phyloP scores from a whole-genome alignment of 768 basidiomycete genomes.

The Fomitopsis serialis region DNA sequence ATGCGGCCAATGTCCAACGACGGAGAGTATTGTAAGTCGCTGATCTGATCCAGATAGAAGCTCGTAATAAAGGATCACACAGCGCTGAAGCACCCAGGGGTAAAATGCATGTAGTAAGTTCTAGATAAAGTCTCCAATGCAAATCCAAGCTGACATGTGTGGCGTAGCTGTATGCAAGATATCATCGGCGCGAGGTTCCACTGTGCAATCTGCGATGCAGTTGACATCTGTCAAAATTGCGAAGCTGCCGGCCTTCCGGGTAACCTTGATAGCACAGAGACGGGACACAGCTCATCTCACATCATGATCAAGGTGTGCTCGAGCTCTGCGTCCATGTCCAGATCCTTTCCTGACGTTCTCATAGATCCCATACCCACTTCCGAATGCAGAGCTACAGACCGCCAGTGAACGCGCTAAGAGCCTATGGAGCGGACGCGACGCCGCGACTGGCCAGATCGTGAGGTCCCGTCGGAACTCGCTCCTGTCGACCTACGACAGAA shows the following conservation, averaged over 20 bases:
- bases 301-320: constrained; percentile 84
- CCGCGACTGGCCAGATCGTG: constrained; percentile 35
- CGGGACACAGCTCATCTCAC: constrained; percentile 79
- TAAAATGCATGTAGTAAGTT: constrained; percentile 83
- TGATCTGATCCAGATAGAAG: constrained; percentile 1
- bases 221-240: constrained; percentile 85
- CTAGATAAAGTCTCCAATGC: background rate
- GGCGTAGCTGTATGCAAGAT: constrained; percentile 71
- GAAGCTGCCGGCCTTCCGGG: constrained; percentile 84
- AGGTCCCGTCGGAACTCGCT: constrained; percentile 53
- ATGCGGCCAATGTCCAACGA: constrained; percentile 8
- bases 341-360: background rate
- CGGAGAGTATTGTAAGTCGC: constrained; percentile 50
- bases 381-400: constrained; percentile 64
- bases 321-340: background rate
- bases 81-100: constrained; percentile 77
- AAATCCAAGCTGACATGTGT: background rate
- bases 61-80: background rate
- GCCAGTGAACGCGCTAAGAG: constrained; percentile 71
- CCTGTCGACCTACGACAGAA: constrained; percentile 59
- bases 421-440: constrained; percentile 75
- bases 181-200: constrained; percentile 92
- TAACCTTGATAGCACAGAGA: constrained; percentile 70
- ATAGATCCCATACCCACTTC: constrained; percentile 87
- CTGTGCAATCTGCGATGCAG: constrained; percentile 80